Base-by-base conservation (phyloP, 1,284 basidiomycete species). In the Cutaneotrichosporon cutaneum region DNA sequence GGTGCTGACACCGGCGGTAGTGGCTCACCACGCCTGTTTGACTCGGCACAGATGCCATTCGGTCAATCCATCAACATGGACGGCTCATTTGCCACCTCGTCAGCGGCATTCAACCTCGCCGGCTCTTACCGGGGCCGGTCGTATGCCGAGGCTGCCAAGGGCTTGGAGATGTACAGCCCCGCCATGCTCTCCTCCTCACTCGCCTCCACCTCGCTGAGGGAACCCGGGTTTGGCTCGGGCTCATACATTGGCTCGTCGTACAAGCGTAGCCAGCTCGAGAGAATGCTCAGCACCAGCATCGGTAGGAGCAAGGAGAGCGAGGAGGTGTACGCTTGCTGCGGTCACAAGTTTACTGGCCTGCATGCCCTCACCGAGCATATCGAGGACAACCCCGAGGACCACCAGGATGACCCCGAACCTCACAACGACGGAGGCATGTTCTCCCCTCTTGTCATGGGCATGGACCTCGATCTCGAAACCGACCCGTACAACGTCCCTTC, bases 331-430 rank as follows among this genome's bases (percentile, higher is more conserved):
- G 70, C 74, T 54, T 78, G 77, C 63, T 78, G 77, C 45, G 71
- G 70, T 9, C 63, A 65, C 32, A 68, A 65, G 10, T 72, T 73
- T 60, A 62, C 61, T 14, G 74, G 74, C 4, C 61, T 78, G n/a
- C 77, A 78, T 56, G 73, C 69, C 9, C 60, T 78, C 18, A 61
- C 77, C 35, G 77, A 78, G 60, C 77, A 78, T 52, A 74, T 78
- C 39, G 77, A 78, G 58, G 39, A 42, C 39, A 42, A 42, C 39
- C 39, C 39, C 14, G 18, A 42, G 27, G 77, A 78, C 52, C 68
- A 69, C 39, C 77, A 77, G 60, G 75, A 75, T 13, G 73, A 71
- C 64, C 55, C 62, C 6, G 75, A 75, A 26, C 60, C 70, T 1
- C 71, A 72, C 58, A 68, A 65, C 6, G 61, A 62, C 56, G 67